Percentiles rank a stretch among this genome's conserved stretches.
Evolutionary conservation across 2,329 filamentous ascomycete species (phyloP).

Genomic region (Phaeosphaeria sp.): DNA sequence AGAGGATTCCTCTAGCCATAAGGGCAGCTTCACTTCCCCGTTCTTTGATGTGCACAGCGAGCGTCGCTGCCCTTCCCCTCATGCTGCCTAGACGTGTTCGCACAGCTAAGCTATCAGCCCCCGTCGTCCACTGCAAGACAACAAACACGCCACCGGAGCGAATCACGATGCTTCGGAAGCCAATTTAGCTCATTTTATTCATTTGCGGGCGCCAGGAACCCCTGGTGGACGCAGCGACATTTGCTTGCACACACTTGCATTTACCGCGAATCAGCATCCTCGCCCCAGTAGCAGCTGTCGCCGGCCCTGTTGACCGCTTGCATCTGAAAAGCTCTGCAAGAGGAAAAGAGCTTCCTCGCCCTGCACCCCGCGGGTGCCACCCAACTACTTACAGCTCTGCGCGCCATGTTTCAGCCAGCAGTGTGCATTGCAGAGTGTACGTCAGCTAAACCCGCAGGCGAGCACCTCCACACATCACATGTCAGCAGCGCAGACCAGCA

Average conservation of each 20-base stretch:
- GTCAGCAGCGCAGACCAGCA: not conserved
- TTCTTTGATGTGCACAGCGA: slow-evolving; percentile 13
- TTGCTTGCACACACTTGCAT: slow-evolving; percentile 11
- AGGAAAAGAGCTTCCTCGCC: slow-evolving; percentile 9
- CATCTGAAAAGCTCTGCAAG: slow-evolving; percentile 28
- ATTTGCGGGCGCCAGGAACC: slow-evolving; percentile 37
- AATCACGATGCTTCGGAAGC: slow-evolving; percentile 14
- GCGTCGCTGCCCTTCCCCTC: not conserved
- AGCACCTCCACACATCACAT: not conserved
- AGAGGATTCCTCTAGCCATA: slow-evolving; percentile 9
- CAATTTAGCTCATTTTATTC: slow-evolving; percentile 34
- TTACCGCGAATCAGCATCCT: not conserved
- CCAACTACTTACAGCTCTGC: slow-evolving; percentile 18
- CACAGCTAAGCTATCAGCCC: not conserved
- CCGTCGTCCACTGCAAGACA: slow-evolving; percentile 1
- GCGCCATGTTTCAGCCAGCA: not conserved
- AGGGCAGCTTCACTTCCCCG: slow-evolving; percentile 9
- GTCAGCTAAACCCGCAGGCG: not conserved
- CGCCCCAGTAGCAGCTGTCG: not conserved
- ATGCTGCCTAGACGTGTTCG: not conserved
- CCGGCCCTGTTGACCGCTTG: slow-evolving; percentile 5
- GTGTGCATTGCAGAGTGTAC: not conserved
- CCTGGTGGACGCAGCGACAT: slow-evolving; percentile 13
- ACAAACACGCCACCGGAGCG: slow-evolving; percentile 9
- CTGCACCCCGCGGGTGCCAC: slow-evolving; percentile 22